Evolutionary conservation across 2,329 filamentous ascomycete species (phyloP).

Genomic region (Botryotinia calthae): DNA sequence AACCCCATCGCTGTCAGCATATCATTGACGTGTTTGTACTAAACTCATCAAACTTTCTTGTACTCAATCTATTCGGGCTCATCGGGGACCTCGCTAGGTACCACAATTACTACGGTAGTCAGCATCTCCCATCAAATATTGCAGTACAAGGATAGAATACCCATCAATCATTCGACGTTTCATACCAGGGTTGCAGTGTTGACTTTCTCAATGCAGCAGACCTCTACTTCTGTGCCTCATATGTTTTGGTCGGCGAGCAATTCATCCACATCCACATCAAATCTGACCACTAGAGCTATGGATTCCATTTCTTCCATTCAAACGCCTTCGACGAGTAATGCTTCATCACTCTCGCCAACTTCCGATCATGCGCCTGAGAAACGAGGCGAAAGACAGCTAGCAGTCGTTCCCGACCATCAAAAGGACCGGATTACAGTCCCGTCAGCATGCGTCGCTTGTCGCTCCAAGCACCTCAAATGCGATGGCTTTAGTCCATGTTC

Average conservation of each 20-base stretch:
- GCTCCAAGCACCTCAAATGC: constrained; percentile 67
- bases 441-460: constrained; percentile 36
- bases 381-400: constrained; percentile 23
- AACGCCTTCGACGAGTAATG: constrained; percentile 21
- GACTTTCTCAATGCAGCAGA: constrained; percentile 16
- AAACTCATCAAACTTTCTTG: background rate
- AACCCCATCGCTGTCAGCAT: constrained; percentile 1
- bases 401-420: constrained; percentile 21
- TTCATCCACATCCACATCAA: constrained; percentile 21
- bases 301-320: constrained; percentile 17
- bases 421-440: constrained; percentile 32
- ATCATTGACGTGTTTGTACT: constrained; percentile 4
- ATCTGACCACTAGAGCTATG: constrained; percentile 23
- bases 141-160: constrained; percentile 15
- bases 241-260: constrained; percentile 32
- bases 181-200: constrained; percentile 14
- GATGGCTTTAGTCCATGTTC: constrained; percentile 68
- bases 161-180: constrained; percentile 15
- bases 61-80: constrained; percentile 16
- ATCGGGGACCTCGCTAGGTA: constrained; percentile 21
- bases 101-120: constrained; percentile 18
- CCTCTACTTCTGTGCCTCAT: constrained; percentile 23
- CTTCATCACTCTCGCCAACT: constrained; percentile 18
- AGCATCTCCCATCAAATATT: constrained; percentile 5
- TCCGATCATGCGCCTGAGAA: constrained; percentile 19